phyloP scores from a whole-genome alignment of 768 basidiomycete species.

The Sporobolomyces roseus region DNA sequence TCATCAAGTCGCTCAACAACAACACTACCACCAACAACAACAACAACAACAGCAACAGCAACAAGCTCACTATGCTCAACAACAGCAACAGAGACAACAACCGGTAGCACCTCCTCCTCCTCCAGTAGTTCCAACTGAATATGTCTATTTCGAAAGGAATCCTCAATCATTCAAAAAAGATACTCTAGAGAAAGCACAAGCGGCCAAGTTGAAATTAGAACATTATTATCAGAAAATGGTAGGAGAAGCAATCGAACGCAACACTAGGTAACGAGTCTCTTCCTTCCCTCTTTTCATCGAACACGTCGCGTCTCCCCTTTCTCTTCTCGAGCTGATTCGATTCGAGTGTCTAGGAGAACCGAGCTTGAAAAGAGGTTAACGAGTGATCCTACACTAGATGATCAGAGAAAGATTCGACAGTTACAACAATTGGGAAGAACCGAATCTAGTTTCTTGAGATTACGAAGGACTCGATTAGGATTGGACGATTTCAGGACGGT shows the following conservation, averaged over 20 bases:
- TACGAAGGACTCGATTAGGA: slow-evolving; percentile 82
- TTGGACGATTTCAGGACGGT: slow-evolving; percentile 91
- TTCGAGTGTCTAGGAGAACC: slow-evolving; percentile 79
- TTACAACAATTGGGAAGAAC: slow-evolving; percentile 77
- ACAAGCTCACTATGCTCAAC: slow-evolving; percentile 19
- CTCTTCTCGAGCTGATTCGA: neutral
- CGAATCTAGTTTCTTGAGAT: slow-evolving; percentile 80
- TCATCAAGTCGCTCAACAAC: slow-evolving; percentile 16
- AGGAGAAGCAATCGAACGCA: slow-evolving; percentile 88
- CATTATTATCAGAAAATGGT: slow-evolving; percentile 96
- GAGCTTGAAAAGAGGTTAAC: slow-evolving; percentile 78
- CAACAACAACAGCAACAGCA: slow-evolving; percentile 35
- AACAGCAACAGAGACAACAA: slow-evolving; percentile 22
- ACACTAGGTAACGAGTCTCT: slow-evolving; percentile 63
- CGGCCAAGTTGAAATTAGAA: slow-evolving; percentile 90
- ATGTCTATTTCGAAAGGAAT: slow-evolving; percentile 82
- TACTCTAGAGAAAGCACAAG: slow-evolving; percentile 62
- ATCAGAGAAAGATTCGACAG: slow-evolving; percentile 81
- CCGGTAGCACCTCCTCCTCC: slow-evolving; percentile 9
- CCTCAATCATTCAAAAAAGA: slow-evolving; percentile 72
- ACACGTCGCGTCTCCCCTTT: neutral
- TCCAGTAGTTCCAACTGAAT: slow-evolving; percentile 35
- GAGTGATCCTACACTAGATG: slow-evolving; percentile 64
- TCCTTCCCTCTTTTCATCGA: neutral
- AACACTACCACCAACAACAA: slow-evolving; percentile 46